Percentiles rank a stretch among this genome's conserved stretches.
Conservation (phyloP, 2,329 filamentous ascomycete species). For the Macrophomina phaseolina region DNA sequence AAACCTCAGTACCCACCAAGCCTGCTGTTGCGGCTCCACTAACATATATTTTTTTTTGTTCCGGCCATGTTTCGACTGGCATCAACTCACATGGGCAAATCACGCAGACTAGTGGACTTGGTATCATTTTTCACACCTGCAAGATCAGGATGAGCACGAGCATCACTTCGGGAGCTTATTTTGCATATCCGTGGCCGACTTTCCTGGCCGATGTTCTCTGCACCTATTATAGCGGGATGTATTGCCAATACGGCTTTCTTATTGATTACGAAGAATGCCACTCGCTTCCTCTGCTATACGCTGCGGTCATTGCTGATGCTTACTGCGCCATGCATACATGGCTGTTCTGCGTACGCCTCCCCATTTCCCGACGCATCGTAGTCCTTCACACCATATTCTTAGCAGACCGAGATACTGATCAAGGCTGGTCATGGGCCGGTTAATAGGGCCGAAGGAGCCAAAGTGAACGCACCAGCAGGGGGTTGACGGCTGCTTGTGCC, state of each 20-base stretch:
- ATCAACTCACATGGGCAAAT: neutral
- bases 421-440: neutral
- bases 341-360: constrained; percentile 8
- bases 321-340: constrained; percentile 17
- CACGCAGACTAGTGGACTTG: neutral
- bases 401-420: neutral
- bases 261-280: constrained; percentile 15
- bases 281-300: neutral
- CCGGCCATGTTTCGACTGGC: neutral
- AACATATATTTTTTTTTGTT: too few relatives aligned
- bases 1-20: neutral
- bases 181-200: neutral
- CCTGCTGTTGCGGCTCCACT: neutral
- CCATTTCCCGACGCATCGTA: neutral
- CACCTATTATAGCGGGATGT: neutral
- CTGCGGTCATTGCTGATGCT: constrained; percentile 5
- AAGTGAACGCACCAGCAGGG: neutral
- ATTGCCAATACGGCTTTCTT: neutral
- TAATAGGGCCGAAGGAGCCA: neutral
- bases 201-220: neutral
- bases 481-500: neutral
- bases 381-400: neutral
- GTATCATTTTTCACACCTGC: neutral
- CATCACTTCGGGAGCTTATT: constrained; percentile 14
- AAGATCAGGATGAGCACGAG: constrained; percentile 17